Base-by-base conservation (phyloP, 768 basidiomycete genomes). In the Boletus bicolor region DNA sequence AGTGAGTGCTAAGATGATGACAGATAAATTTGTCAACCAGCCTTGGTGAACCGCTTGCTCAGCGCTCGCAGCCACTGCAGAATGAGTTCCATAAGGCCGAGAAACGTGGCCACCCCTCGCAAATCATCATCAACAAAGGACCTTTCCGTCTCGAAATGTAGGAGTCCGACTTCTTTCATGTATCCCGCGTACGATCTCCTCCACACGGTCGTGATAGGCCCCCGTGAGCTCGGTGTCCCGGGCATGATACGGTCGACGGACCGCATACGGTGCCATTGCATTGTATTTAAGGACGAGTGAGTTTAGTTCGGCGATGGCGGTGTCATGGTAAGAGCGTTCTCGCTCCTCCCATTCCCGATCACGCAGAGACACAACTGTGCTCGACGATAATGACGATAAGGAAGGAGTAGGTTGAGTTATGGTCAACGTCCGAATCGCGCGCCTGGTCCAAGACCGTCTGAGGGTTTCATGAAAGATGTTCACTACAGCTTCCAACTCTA, bases 261-360 rank as follows among this genome's bases (percentile, higher is more conserved):
- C 91, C 5, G 83, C 76, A 63, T 88, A 89, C 2, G 90, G 91
- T 12, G 91, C 92, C 43, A 88, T 68, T 7, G 80, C 85, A 65
- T 94, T 93, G 72, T 91, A 89, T 72, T 86, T 84, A 47, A 90
- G 78, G 28, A 93, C 85, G 6, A 87, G 76, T 4, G 82, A 76
- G 69, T 94, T 93, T 39, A 93, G 72, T 60, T 93, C 86, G 32
- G 76, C 77, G 37, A 93, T 64, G 12, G 86, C 86, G 3, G 80
- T 75, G 35, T 84, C 79, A 62, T 92, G 89, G 62, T 91, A 91
- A 44, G 78, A 70, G 17, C 71, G 67, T 66, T 93, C 89, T 45
- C 81, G 80, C 32, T 73, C 71, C 64, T 87, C 84, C 91, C 91
- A 93, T 50, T 82, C 82, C 4, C 67, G 62, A 68, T 93, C 90